Percentiles rank a stretch among this genome's conserved stretches.
These are phyloP conservation scores for Leishmania amazonensis DNA, from an alignment of 208 protist genomes.

Conservation along the genomic window DNA sequence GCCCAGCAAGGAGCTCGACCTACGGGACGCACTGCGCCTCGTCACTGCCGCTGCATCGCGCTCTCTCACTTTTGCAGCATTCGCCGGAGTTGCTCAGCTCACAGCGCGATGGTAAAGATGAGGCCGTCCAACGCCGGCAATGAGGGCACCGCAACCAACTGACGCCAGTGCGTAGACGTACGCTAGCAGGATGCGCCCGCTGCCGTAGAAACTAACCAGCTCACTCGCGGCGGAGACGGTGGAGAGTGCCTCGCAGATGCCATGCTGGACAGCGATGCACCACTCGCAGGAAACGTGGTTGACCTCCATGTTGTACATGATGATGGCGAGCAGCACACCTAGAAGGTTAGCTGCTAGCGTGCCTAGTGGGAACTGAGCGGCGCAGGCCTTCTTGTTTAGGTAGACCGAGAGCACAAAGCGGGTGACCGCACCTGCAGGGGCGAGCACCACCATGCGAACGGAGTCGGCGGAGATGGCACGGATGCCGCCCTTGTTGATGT, in stretches of 20 bases:
- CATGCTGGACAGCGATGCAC: constrained; percentile 41
- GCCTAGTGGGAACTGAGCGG: constrained; percentile 47
- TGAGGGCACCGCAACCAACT: constrained; percentile 30
- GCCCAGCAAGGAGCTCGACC: not conserved
- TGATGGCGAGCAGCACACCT: constrained; percentile 33
- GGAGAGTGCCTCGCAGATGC: constrained; percentile 53
- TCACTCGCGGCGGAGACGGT: constrained; percentile 65
- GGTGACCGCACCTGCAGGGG: constrained; percentile 43
- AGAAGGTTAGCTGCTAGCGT: constrained; percentile 51
- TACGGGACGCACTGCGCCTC: not conserved
- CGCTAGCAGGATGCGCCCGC: constrained; percentile 14
- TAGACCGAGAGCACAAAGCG: constrained; percentile 46
- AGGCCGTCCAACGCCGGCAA: constrained; percentile 41
- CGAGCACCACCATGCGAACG: constrained; percentile 42
- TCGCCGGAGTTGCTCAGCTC: not conserved
- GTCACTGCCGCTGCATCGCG: not conserved
- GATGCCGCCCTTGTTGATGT: constrained; percentile 28
- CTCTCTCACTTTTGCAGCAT: not conserved
- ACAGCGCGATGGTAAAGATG: constrained; percentile 26
- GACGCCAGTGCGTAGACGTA: constrained; percentile 50
- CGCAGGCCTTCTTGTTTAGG: constrained; percentile 43
- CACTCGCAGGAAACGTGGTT: constrained; percentile 24
- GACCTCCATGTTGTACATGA: constrained; percentile 34
- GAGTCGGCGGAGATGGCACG: constrained; percentile 21
- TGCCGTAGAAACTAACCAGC: constrained; percentile 30